These are phyloP conservation scores for Balakata baccata DNA, from an alignment of 345 rosid genomes.

Conservation along the genomic window DNA sequence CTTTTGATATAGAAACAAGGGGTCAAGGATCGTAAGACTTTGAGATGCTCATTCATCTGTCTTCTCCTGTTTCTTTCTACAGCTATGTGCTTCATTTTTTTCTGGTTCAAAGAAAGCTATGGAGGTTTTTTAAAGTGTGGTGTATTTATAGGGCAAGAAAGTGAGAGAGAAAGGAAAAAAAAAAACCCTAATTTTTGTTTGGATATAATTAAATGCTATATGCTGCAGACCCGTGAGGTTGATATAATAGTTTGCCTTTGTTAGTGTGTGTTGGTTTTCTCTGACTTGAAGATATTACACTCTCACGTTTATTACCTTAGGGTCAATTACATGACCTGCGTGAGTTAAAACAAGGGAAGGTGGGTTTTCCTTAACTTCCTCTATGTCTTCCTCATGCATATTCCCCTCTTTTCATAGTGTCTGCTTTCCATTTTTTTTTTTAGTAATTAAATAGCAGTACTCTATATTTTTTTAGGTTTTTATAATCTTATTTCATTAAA, in stretches of 20 bases:
- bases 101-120: not conserved
- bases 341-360: conserved; percentile 28
- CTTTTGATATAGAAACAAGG: conserved; percentile 91
- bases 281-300: conserved; percentile 23
- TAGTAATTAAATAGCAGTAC: too few relatives aligned
- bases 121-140: not conserved
- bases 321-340: conserved; percentile 48
- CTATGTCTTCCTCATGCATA: conserved; percentile 8
- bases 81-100: conserved; percentile 71
- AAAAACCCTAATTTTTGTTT: not conserved
- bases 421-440: not conserved
- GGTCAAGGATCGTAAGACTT: conserved; percentile 77
- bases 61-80: conserved; percentile 93
- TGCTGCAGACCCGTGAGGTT: conserved; percentile 62
- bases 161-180: not conserved
- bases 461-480: not conserved
- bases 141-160: conserved; percentile 24
- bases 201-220: conserved; percentile 39
- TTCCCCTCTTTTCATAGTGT: conserved; percentile 2
- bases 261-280: not conserved
- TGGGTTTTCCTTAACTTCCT: conserved; percentile 18
- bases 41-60: conserved; percentile 93
- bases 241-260: conserved; percentile 17
- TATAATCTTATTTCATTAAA: not conserved
- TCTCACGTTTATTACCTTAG: conserved; percentile 58